Evolutionary conservation across 2,329 filamentous ascomycete species (phyloP), one percentile per base, ranked within the genome.

Genomic region (Epichloe scottii): DNA sequence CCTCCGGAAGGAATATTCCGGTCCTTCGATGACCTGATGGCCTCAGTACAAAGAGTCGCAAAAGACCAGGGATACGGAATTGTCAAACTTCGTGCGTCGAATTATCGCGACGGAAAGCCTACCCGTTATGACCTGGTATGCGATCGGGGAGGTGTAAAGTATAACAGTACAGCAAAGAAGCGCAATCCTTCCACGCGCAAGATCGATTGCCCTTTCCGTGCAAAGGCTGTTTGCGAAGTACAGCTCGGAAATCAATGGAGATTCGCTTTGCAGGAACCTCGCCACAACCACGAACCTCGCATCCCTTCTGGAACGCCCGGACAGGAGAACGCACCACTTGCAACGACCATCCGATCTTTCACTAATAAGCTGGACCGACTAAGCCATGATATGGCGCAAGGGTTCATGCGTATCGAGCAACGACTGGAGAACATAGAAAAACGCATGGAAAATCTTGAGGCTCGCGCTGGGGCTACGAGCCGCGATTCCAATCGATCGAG

Each of bases 151-250:
- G 78, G 78, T 54, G 78, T 82, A 61, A 82, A 81, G 65, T 82
- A 82, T 66, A 79, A 71, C 67, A 81, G 78, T 64, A 82, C 78
- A 1, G 78, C 78, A 7, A 81, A 81, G 71, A 82, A 81, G 68
- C 75, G 78, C 51, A 81, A 79, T 57, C 78, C 78, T 1, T 80
- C 76, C 50, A 82, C 78, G 42, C 77, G 78, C 61, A 82, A 82
- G 65, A 77, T 82, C 51, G 78, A 82, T 62, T 82, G 78, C 51
- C 78, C 78, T 11, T 82, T 79, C 68, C 75, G 77, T 49, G 78
- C 78, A 51, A 82, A 82, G 66, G 78, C 78, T 23, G 78, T 82
- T 21, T 82, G 78, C 55, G 78, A 82, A 60, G 78, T 82, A 6
- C 77, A 80, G 61, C 68, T 82, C 11, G 74, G 74, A 41, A 79